Conservation (phyloP, 2,329 filamentous ascomycete genomes). For the Fusarium stilboides region DNA sequence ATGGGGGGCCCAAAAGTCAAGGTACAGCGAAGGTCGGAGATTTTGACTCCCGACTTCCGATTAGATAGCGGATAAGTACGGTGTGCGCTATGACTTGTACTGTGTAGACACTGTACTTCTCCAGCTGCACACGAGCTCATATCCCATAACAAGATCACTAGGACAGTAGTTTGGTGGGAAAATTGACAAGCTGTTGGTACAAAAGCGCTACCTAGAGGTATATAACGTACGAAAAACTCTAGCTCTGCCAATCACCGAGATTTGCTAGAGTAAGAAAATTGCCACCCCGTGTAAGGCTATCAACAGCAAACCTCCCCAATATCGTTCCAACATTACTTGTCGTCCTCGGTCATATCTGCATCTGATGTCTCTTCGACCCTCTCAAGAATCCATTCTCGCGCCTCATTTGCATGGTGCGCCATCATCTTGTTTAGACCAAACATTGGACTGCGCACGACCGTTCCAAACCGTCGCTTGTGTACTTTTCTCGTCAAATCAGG, state of each 20-base stretch:
- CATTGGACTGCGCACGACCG: constrained; percentile 67
- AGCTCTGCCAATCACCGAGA: constrained; percentile 4
- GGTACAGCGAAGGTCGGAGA: constrained; percentile 38
- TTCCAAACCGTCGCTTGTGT: constrained; percentile 72
- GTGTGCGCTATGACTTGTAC: constrained; percentile 11
- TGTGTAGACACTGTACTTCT: constrained; percentile 3
- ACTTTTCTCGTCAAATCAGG: constrained; percentile 72
- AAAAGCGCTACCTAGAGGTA: constrained; percentile 10
- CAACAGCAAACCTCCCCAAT: constrained; percentile 2
- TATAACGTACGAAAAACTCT: constrained; percentile 13
- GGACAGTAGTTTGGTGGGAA: not conserved
- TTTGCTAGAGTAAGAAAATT: not conserved
- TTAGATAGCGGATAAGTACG: constrained; percentile 39
- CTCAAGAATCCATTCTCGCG: constrained; percentile 66
- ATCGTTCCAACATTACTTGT: constrained; percentile 52
- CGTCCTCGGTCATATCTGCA: constrained; percentile 67
- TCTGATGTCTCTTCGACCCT: constrained; percentile 54
- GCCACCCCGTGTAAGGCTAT: not conserved
- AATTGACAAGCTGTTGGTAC: not conserved
- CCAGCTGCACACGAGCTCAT: not conserved
- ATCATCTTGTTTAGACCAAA: constrained; percentile 70
- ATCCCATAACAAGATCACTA: not conserved
- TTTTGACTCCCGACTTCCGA: constrained; percentile 43
- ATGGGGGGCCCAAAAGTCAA: constrained; percentile 27
- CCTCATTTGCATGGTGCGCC: constrained; percentile 67